Conservation (phyloP, 257 asterid genomes). For the Nicotiana paniculata region DNA sequence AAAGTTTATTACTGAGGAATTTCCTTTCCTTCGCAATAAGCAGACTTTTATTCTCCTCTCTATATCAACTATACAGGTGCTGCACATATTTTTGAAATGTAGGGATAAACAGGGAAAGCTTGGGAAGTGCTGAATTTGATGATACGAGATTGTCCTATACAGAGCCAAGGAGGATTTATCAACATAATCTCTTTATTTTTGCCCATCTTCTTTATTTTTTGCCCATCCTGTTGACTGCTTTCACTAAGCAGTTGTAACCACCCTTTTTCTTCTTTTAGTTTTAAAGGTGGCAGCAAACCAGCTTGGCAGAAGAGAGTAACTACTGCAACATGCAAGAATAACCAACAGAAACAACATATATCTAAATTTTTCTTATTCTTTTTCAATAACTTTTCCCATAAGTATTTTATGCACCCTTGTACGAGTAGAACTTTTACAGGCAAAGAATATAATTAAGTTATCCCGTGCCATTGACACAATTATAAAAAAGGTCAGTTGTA, state of each 20-base stretch:
- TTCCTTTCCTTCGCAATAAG: not conserved
- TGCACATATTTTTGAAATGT: not conserved
- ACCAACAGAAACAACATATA: not conserved
- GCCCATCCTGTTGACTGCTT: not conserved
- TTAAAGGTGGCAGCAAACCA: not conserved
- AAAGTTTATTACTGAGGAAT: not conserved
- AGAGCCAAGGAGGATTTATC: not conserved
- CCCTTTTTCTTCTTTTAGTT: not conserved
- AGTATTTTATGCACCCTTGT: not conserved
- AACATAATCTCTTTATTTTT: not conserved
- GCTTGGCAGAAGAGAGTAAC: not conserved
- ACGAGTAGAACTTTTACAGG: not conserved
- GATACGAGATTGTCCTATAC: not conserved
- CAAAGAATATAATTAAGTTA: not conserved
- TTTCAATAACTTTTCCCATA: not conserved
- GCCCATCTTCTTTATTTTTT: not conserved
- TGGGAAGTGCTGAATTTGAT: not conserved
- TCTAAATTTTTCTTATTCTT: not conserved
- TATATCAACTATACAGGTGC: not conserved
- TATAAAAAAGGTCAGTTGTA: not conserved
- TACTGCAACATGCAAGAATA: not conserved
- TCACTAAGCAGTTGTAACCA: not conserved
- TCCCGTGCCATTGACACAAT: not conserved
- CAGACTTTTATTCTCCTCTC: not conserved
- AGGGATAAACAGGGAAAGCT: not conserved